phyloP scores from a whole-genome alignment of 2,329 filamentous ascomycete genomes.

The Xylaria hypoxylon region DNA sequence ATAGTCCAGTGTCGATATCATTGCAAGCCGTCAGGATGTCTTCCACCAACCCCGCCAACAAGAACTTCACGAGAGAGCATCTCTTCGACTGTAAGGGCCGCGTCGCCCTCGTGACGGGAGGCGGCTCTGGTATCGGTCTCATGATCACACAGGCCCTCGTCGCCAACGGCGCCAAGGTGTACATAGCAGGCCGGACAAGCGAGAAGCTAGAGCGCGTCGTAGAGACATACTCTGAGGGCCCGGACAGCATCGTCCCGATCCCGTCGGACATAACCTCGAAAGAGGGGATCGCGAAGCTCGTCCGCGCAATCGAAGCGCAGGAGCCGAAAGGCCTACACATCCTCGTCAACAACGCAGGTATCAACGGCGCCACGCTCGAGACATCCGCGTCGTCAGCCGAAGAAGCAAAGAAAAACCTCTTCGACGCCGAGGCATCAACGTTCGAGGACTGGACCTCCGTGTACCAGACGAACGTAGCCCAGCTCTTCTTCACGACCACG shows the following conservation, averaged over 20 bases:
- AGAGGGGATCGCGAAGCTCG: slow-evolving; percentile 67
- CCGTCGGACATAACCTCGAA: slow-evolving; percentile 73
- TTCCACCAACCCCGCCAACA: slow-evolving; percentile 46
- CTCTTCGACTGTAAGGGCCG: slow-evolving; percentile 58
- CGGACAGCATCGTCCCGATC: slow-evolving; percentile 69
- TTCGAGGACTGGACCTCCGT: slow-evolving; percentile 78
- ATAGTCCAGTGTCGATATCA: slow-evolving; percentile 2
- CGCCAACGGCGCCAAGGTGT: slow-evolving; percentile 75
- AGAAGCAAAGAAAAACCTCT: slow-evolving; percentile 71
- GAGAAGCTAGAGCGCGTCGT: slow-evolving; percentile 72
- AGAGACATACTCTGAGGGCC: slow-evolving; percentile 66
- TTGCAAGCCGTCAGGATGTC: slow-evolving; percentile 40
- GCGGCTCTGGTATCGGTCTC: slow-evolving; percentile 73
- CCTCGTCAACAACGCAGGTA: slow-evolving; percentile 76
- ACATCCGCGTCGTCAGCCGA: slow-evolving; percentile 64
- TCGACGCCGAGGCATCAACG: slow-evolving; percentile 68
- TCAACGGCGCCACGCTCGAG: slow-evolving; percentile 66
- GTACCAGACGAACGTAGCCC: slow-evolving; percentile 81
- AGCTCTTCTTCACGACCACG: slow-evolving; percentile 73
- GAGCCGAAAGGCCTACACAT: slow-evolving; percentile 69
- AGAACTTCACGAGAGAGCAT: slow-evolving; percentile 51
- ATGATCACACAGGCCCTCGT: slow-evolving; percentile 77
- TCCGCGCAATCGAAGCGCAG: slow-evolving; percentile 64
- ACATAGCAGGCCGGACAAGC: slow-evolving; percentile 73
- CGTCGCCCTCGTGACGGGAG: slow-evolving; percentile 61